Base-by-base conservation (phyloP, 2,329 filamentous ascomycete species). In the Fusarium mexicanum region DNA sequence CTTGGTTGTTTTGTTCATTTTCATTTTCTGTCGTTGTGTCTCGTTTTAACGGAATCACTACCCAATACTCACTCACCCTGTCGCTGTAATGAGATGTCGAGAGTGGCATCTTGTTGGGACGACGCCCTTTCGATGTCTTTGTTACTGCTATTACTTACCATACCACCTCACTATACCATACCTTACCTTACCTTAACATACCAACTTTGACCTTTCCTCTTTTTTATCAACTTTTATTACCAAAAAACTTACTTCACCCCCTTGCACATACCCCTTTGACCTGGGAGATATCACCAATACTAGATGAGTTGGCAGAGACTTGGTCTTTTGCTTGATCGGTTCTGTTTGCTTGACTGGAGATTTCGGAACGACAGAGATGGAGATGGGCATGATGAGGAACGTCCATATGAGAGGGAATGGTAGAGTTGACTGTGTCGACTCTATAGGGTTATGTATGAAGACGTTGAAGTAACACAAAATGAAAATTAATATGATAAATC, bases 241-340 rank as follows among this genome's bases (percentile, higher is more conserved):
- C 47, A 61, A 65, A 65, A 67, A 48, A 31, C 44, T 62, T 44
- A 29, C 29, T 17, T 53, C 13, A 7, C 14, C 43, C 61, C 13
- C 70, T 71, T 75, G 74, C 76, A 78, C 77, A 79, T 62, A 43
- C 74, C 75, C 71, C 68, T 53, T 69, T 61, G 24, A 59, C 48
- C 50, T 64, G 22, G 43, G 50, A 46, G 60, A 50, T 44, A 50
- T 47, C 66, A 29, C 50, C 66, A 29, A 66, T 35, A 51, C 58
- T 68, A 68, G 61, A 67, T 57, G 61, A 55, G 67, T 64, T 67
- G 62, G 64, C 60, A 57, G 71, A 44, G 55, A 70, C 53, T 37
- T 54, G 50, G 66, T 20, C 35, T 53, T 63, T 54, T 64, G 59
- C 53, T 69, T 59, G 63, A 69, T 50, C 59, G 55, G 64, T 73